These are phyloP conservation scores for Pseudofabraea citricarpa DNA, from an alignment of 2,329 filamentous ascomycete species.

Conservation along the genomic window DNA sequence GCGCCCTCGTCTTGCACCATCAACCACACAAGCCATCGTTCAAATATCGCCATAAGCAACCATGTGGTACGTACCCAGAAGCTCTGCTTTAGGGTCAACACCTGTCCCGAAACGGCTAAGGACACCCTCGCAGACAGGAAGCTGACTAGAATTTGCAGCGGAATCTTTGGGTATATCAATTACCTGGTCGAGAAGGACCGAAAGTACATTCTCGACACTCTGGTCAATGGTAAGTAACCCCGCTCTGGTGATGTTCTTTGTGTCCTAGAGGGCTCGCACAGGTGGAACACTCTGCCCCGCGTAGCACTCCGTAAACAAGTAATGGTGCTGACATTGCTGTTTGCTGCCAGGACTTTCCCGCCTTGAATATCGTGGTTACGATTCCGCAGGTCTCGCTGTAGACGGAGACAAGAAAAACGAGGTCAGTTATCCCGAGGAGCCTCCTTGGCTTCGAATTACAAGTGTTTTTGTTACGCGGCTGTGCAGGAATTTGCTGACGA, in stretches of 20 bases:
- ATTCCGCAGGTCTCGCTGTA: constrained; percentile 90
- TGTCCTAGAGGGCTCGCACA: neutral
- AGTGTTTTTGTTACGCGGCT: too few species aligned
- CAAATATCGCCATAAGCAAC: too few species aligned
- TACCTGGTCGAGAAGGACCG: constrained; percentile 99
- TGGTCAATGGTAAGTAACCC: constrained; percentile 76
- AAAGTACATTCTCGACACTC: constrained; percentile 90
- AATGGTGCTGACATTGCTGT: neutral
- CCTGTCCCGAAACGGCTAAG: neutral
- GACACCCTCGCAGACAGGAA: neutral
- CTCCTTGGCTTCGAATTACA: too few species aligned
- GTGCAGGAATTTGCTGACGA: constrained; percentile 69
- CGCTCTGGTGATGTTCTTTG: neutral
- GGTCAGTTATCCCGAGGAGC: too few species aligned
- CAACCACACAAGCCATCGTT: too few species aligned
- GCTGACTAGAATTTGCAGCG: constrained; percentile 45
- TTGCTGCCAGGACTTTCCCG: constrained; percentile 71
- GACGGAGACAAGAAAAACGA: constrained; percentile 99
- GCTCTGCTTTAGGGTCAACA: neutral
- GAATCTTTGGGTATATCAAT: constrained; percentile 98
- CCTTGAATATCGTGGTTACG: constrained; percentile 98
- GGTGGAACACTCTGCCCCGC: neutral
- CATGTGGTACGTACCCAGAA: constrained; percentile 22
- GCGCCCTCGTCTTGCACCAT: too few species aligned
- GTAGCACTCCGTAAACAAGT: neutral